A percentile compares a stretch with the other conserved stretches of the same genome.
Conservation (phyloP, 495 filamentous ascomycete genomes). For the Cercophora samala region DNA sequence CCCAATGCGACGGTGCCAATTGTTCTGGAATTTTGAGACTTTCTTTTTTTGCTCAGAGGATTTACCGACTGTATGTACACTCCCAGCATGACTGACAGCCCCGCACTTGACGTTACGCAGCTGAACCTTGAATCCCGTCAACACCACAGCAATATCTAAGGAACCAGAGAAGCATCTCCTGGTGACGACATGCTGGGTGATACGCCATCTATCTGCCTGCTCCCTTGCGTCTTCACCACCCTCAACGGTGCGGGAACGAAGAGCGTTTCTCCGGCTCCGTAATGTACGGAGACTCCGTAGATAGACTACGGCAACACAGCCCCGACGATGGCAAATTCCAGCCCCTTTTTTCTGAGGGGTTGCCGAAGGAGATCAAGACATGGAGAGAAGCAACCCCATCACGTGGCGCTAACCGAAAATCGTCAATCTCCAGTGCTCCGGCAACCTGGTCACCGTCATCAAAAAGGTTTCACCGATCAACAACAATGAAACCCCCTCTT, state of each 20-base stretch:
- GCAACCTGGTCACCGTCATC: slow-evolving; percentile 1
- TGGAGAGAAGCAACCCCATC: background rate
- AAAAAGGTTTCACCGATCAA: background rate
- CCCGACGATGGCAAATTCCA: slow-evolving; percentile 24
- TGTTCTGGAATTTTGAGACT: background rate
- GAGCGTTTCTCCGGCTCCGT: background rate
- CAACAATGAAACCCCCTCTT: background rate
- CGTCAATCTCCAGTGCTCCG: slow-evolving; percentile 3
- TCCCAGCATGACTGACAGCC: slow-evolving; percentile 3
- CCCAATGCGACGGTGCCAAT: slow-evolving; percentile 5
- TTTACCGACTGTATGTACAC: background rate
- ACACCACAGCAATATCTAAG: background rate
- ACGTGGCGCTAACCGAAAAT: slow-evolving; percentile 4
- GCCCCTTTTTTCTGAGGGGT: slow-evolving; percentile 9
- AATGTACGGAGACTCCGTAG: background rate
- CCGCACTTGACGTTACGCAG: slow-evolving; percentile 7
- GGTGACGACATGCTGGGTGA: background rate
- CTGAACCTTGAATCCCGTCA: slow-evolving; percentile 6
- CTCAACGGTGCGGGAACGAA: slow-evolving; percentile 5
- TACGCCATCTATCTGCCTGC: background rate
- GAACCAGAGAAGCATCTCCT: too few relatives aligned
- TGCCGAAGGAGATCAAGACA: background rate
- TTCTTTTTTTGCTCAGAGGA: too few relatives aligned
- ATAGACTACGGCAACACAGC: slow-evolving; percentile 17
- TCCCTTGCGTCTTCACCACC: slow-evolving; percentile 3